phyloP scores from a whole-genome alignment of 1,139 yeast species.

The Suhomyces ambrosiae region DNA sequence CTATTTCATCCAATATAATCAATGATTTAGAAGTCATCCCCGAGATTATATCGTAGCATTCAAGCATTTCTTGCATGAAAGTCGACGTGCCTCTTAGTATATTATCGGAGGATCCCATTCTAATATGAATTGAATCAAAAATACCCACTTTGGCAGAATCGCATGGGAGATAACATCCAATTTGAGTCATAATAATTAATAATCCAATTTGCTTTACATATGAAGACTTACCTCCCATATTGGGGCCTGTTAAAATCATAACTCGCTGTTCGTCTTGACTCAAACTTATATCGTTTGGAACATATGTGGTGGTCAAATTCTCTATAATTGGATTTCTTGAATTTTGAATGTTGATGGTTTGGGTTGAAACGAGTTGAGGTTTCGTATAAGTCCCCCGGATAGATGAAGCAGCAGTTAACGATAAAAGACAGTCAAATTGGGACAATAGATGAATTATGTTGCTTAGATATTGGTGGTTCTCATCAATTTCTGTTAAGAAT shows the following conservation, averaged over 20 bases:
- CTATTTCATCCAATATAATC: slow-evolving; percentile 65
- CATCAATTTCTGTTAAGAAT: slow-evolving; percentile 51
- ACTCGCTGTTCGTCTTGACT: slow-evolving; percentile 47
- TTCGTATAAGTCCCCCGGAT: slow-evolving; percentile 48
- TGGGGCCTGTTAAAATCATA: slow-evolving; percentile 70
- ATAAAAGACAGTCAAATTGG: slow-evolving; percentile 70
- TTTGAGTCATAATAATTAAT: slow-evolving; percentile 53
- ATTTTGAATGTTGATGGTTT: slow-evolving; percentile 45
- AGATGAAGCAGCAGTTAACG: slow-evolving; percentile 66
- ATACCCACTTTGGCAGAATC: slow-evolving; percentile 53
- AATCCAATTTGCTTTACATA: slow-evolving; percentile 66
- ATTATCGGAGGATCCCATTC: slow-evolving; percentile 79
- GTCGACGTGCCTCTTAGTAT: slow-evolving; percentile 70
- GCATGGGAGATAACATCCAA: slow-evolving; percentile 50
- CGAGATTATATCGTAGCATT: slow-evolving; percentile 59
- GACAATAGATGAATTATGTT: slow-evolving; percentile 56
- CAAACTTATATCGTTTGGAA: slow-evolving; percentile 69
- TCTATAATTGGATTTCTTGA: slow-evolving; percentile 87
- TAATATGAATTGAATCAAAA: slow-evolving; percentile 55
- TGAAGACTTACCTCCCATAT: slow-evolving; percentile 80
- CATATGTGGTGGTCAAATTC: slow-evolving; percentile 49
- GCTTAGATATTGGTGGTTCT: slow-evolving; percentile 53
- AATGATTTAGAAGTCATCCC: slow-evolving; percentile 51
- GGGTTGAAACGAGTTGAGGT: slow-evolving; percentile 58
- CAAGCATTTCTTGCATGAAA: slow-evolving; percentile 73